Conservation (phyloP, 257 asterid species). For the Solanum infundibuliforme region DNA sequence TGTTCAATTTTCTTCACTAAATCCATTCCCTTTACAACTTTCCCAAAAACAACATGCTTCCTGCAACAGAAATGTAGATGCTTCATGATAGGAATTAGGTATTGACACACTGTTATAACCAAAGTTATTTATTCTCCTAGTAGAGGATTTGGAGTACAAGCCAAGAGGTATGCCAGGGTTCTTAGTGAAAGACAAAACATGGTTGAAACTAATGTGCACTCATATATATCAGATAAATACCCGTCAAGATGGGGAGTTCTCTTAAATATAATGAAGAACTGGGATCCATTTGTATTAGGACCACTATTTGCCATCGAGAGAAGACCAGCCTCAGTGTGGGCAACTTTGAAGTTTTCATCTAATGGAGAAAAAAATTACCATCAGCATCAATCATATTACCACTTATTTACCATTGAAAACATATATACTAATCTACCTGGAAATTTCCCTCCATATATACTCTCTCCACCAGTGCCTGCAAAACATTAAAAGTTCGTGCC, state of each 20-base stretch:
- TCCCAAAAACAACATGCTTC: slow-evolving; percentile 96
- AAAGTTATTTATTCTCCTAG: neutral
- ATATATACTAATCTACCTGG: slow-evolving; percentile 36
- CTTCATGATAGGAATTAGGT: slow-evolving; percentile 3
- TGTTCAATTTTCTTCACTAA: slow-evolving; percentile 71
- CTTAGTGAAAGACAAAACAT: neutral
- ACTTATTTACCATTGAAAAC: slow-evolving; percentile 4
- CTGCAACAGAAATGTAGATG: slow-evolving; percentile 22
- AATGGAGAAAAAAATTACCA: neutral
- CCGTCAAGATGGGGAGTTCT: slow-evolving; percentile 95
- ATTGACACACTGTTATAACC: neutral
- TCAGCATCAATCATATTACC: neutral
- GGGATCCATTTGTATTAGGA: slow-evolving; percentile 93
- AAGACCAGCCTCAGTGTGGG: slow-evolving; percentile 63
- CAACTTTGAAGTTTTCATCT: slow-evolving; percentile 90
- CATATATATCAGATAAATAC: slow-evolving; percentile 22
- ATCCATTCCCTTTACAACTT: slow-evolving; percentile 86
- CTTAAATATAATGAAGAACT: slow-evolving; percentile 81
- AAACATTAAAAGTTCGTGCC: slow-evolving; percentile 69
- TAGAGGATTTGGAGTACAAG: neutral
- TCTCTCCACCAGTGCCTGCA: slow-evolving; percentile 99
- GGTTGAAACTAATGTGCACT: neutral
- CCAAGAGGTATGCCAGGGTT: neutral
- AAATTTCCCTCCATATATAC: slow-evolving; percentile 94
- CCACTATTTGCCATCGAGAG: slow-evolving; percentile 99